Evolutionary conservation across 148 eudicot genomes (phyloP), one percentile per base, ranked within the genome.

Genomic region (Limonium bicolor): DNA sequence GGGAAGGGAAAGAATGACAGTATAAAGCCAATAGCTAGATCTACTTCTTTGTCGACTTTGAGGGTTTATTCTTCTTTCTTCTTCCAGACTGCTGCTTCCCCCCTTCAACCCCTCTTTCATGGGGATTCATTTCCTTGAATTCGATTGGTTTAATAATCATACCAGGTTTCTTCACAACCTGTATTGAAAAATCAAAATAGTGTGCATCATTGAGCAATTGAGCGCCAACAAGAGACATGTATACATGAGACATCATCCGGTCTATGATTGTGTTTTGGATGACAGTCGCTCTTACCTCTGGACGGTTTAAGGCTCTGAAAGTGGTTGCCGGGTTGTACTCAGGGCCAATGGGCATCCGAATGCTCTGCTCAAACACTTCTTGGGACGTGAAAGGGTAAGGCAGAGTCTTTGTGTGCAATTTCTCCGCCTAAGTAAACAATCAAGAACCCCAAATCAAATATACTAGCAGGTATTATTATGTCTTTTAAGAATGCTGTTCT

Each of bases 111-210:
- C 34, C 48, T 66, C 46, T 71, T 26, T 65, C 80, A 51, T 73
- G 73, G 20, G 87, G 72, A 55, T 71, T 68, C 45, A 73, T 68
- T 19, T 90, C 99, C 60, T 80, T 58, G 27, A 45, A 76, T 56
- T 60, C 48, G 32, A 90, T 85, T 5, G 99, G 99, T 45, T 74
- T 58, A 58, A 90, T 90, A 21, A 68, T 84, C 37, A 84, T 57
- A 17, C 99, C 99, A 22, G 94, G 14, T 56, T 41, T 81, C 80
- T 85, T 92, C 37, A 81, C 82, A 60, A 92, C 82, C 99, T 92
- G 77, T 17, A 41, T 27, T 42, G 56, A 45, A 16, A 39, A 22
- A 43, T 11, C 3, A 39, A 55, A 48, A 8, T 31, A 68, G 31
- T 48, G 51, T 17, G 21, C 8, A 40, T 3, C 19, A 20, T 5